Conservation (phyloP, 345 rosid genomes). For the Eucalyptus sp. region DNA sequence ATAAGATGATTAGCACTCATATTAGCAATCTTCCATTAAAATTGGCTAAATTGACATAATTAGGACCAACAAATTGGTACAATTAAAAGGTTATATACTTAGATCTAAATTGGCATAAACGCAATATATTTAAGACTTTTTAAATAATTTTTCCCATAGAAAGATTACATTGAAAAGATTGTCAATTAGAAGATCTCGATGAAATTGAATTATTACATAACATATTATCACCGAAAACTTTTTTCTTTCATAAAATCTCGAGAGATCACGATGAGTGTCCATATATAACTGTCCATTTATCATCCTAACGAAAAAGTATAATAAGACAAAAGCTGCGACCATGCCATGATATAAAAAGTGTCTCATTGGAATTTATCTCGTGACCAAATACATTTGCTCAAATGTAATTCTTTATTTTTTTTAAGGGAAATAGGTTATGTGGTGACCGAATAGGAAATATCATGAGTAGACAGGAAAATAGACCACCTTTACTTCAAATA, state of each 20-base stretch:
- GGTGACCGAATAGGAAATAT: background rate
- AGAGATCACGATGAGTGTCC: background rate
- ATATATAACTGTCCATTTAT: too few species aligned
- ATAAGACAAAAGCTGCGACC: background rate
- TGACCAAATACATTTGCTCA: too few species aligned
- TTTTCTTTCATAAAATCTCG: too few species aligned
- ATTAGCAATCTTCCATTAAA: background rate
- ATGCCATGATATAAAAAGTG: background rate
- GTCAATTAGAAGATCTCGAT: background rate
- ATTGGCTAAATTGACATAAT: too few species aligned
- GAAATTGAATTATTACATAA: background rate
- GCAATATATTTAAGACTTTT: too few species aligned
- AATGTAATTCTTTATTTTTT: too few species aligned
- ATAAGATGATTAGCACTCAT: accelerated
- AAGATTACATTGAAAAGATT: too few species aligned
- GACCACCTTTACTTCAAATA: background rate
- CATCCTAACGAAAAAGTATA: background rate
- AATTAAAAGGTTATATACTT: too few species aligned
- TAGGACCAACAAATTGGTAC: accelerated
- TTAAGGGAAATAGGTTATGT: too few species aligned
- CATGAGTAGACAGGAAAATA: background rate
- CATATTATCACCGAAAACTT: background rate
- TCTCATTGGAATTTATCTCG: too few species aligned
- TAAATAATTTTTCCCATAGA: too few species aligned
- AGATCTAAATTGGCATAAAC: background rate